Evolutionary conservation across 140 eudicot genomes (phyloP), one percentile per base, ranked within the genome.

Genomic region (Flaveria floridana): DNA sequence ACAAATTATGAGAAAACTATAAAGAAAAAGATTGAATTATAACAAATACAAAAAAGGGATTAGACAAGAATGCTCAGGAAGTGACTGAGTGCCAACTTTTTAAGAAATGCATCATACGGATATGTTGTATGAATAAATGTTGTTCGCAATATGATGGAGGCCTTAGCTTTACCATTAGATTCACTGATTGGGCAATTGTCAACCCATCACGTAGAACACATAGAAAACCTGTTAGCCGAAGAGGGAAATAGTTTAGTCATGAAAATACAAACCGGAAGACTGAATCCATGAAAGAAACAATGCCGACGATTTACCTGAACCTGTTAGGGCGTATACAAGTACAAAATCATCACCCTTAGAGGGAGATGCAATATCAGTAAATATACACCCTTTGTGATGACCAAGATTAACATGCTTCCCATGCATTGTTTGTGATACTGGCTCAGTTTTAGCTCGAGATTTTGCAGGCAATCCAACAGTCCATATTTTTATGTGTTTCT

Each of bases 401-500:
- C 86, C 86, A 75, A 87, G 84, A 80, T 84, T 78, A 46, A 85
- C 78, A 21, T 82, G 68, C 72, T 87, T 85, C 64, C 84, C 88
- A 55, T 83, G 86, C 82, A 87, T 68, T 56, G 76, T 75, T 56
- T 75, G 76, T 66, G 91, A 80, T 55, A 77, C 73, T 15, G 79
- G 19, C 74, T 85, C 70, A 56, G 79, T 76, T 66, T 79, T 87
- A 69, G 85, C 66, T 56, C 81, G 86, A 72, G 89, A 82, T 55
- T 75, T 83, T 34, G 81, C 65, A 71, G 87, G 70, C 39, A 61
- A 75, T 78, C 85, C 83, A 79, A 81, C 67, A 46, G 82, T 84
- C 94, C 94, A 89, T 53, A 78, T 52, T 81, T 85, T 89, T 28
- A 89, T 47, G 62, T 89, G 96, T 70, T 75, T 85, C 79, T 82